Evolutionary conservation across 805 yeast genomes (phyloP).

Genomic region (Pichia thaimueangensis): DNA sequence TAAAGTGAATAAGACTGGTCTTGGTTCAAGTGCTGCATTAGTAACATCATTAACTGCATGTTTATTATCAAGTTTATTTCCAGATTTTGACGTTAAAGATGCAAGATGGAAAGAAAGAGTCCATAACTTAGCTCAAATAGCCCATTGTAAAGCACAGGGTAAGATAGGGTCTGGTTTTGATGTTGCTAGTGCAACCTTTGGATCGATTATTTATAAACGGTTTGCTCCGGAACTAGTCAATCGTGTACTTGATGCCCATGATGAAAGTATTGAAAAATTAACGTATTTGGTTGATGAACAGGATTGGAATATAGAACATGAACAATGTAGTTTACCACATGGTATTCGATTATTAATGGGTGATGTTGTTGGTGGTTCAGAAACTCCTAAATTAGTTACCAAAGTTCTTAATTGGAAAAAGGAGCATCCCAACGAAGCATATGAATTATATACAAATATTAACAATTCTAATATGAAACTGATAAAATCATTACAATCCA

Average conservation of each 20-base stretch:
- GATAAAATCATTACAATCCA: slow-evolving; percentile 39
- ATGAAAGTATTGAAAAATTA: slow-evolving; percentile 21
- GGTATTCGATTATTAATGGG: slow-evolving; percentile 79
- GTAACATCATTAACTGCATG: slow-evolving; percentile 76
- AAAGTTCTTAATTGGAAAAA: slow-evolving; percentile 68
- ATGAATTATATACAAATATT: slow-evolving; percentile 46
- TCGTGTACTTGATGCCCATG: slow-evolving; percentile 13
- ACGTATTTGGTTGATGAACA: slow-evolving; percentile 33
- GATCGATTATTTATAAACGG: slow-evolving; percentile 76
- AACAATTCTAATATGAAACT: slow-evolving; percentile 53
- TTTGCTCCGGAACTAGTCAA: slow-evolving; percentile 54
- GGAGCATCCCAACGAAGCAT: slow-evolving; percentile 43
- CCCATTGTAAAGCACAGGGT: slow-evolving; percentile 91
- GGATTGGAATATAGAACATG: slow-evolving; percentile 58
- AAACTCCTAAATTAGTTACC: slow-evolving; percentile 85
- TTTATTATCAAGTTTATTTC: slow-evolving; percentile 42
- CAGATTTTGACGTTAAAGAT: slow-evolving; percentile 27
- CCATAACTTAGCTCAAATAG: slow-evolving; percentile 81
- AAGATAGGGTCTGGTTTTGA: slow-evolving; percentile 97
- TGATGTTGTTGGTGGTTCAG: slow-evolving; percentile 87
- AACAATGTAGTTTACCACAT: slow-evolving; percentile 58
- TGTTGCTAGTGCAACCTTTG: slow-evolving; percentile 91
- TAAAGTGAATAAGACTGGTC: slow-evolving; percentile 85
- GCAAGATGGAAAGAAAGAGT: slow-evolving; percentile 31
- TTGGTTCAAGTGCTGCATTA: slow-evolving; percentile 94